These are phyloP conservation scores for Neckera pumila DNA, from an alignment of 225 moss, liverwort and hornwort species.

Conservation along the genomic window DNA sequence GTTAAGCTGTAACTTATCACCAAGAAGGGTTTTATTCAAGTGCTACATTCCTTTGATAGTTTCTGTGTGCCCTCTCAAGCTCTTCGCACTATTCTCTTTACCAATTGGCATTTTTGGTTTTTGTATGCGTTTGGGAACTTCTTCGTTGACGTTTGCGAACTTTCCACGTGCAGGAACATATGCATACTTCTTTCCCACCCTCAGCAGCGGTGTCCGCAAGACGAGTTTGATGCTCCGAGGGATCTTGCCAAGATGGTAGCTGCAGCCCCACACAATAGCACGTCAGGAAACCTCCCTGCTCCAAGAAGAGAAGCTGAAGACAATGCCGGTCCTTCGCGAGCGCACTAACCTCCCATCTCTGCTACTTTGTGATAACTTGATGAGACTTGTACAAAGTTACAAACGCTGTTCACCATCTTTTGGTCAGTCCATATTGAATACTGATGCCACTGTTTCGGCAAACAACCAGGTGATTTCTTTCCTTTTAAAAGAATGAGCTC, in stretches of 20 bases:
- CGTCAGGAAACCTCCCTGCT: conserved; percentile 30
- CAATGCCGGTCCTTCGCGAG: conserved; percentile 16
- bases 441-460: background rate
- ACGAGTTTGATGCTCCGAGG: conserved; percentile 55
- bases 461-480: background rate
- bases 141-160: background rate
- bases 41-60: background rate
- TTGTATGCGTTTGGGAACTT: background rate
- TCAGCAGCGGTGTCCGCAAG: conserved; percentile 66
- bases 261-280: conserved; percentile 37
- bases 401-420: background rate
- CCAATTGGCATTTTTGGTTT: background rate
- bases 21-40: background rate
- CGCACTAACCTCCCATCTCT: conserved; percentile 1
- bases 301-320: conserved; percentile 38
- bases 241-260: conserved; percentile 50
- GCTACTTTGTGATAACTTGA: background rate
- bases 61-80: background rate
- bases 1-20: background rate
- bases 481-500: background rate
- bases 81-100: background rate
- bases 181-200: conserved; percentile 75
- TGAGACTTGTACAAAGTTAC: conserved; percentile 1
- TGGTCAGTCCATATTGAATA: background rate
- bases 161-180: conserved; percentile 31